Evolutionary conservation across 176 grass and related monocot species (phyloP).

Genomic region (Oryza nivara): DNA sequence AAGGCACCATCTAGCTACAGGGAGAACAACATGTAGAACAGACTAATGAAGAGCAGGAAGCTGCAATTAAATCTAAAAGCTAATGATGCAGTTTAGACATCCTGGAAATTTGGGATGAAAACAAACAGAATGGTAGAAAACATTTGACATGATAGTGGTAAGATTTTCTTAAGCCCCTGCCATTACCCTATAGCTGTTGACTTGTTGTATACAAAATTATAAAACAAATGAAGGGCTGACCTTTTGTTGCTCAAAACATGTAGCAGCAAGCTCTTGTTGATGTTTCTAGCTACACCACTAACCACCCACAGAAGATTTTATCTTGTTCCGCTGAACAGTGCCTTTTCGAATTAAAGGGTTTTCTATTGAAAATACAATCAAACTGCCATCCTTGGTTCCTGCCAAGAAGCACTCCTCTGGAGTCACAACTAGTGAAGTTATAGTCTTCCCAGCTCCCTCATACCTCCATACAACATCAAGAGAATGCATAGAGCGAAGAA

Average conservation of each 20-base stretch:
- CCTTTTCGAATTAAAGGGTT: constrained; percentile 58
- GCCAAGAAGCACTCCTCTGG: constrained; percentile 91
- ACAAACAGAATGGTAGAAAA: neutral
- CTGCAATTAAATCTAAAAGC: neutral
- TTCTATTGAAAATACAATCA: constrained; percentile 91
- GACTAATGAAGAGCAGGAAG: neutral
- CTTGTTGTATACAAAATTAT: neutral
- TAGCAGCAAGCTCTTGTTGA: constrained; percentile 15
- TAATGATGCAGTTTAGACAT: constrained; percentile 5
- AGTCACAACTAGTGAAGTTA: constrained; percentile 84
- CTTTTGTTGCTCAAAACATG: constrained; percentile 35
- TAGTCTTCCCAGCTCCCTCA: constrained; percentile 74
- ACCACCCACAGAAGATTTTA: constrained; percentile 25
- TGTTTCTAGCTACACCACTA: constrained; percentile 43
- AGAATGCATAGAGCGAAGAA: constrained; percentile 89
- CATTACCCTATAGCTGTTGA: no score
- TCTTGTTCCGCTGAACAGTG: constrained; percentile 36
- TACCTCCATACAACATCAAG: constrained; percentile 87
- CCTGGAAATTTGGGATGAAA: constrained; percentile 3
- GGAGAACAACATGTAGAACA: neutral
- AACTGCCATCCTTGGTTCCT: constrained; percentile 88
- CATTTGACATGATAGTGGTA: neutral
- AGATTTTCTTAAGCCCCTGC: neutral
- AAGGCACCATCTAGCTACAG: neutral
- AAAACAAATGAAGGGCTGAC: constrained; percentile 23